Evolutionary conservation across 164 flowering plant species (phyloP).

Genomic region (Dillenia turbinata): DNA sequence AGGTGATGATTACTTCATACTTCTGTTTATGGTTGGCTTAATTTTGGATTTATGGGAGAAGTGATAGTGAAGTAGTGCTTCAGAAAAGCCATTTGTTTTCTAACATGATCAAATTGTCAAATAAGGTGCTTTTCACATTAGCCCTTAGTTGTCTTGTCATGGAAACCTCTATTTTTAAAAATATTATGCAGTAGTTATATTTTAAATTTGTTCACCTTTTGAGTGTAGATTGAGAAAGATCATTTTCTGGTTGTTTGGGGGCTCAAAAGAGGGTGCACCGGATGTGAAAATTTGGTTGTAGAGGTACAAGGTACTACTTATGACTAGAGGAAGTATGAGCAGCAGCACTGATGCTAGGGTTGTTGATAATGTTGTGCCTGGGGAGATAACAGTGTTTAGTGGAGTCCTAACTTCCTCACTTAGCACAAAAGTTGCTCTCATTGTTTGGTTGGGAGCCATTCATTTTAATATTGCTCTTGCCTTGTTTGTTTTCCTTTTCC

Average conservation of each 20-base stretch:
- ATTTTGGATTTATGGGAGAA: too few relatives aligned
- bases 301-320: conserved; percentile 50
- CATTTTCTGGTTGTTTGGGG: conserved; percentile 89
- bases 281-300: conserved; percentile 96
- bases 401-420: conserved; percentile 20
- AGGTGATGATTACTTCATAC: conserved; percentile 51
- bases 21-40: neutral
- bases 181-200: neutral
- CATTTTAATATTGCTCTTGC: conserved; percentile 40
- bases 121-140: neutral
- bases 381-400: conserved; percentile 25
- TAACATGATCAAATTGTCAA: neutral
- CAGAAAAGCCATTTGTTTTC: neutral
- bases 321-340: too few relatives aligned
- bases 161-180: neutral
- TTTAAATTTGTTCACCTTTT: neutral
- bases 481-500: conserved; percentile 44
- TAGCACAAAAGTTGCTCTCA: conserved; percentile 34
- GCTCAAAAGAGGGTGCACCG: conserved; percentile 75
- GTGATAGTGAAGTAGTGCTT: too few relatives aligned
- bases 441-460: conserved; percentile 63
- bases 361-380: neutral
- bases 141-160: neutral
- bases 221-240: conserved; percentile 54
- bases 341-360: too few relatives aligned